Evolutionary conservation across 2,329 filamentous ascomycete genomes (phyloP).

Genomic region (Exophiala oligosperma): DNA sequence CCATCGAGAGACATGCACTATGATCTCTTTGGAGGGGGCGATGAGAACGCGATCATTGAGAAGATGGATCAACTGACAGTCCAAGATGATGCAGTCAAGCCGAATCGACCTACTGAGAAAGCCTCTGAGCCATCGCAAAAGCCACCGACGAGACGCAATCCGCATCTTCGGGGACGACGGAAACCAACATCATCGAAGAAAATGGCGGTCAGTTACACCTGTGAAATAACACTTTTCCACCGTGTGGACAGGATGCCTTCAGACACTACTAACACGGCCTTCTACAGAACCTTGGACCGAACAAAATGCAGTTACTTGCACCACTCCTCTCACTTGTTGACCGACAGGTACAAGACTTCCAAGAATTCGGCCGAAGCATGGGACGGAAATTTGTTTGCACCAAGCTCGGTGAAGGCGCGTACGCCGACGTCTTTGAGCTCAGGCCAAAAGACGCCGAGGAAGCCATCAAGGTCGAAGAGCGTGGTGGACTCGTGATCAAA

Average conservation of each 20-base stretch:
- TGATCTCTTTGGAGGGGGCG: constrained; percentile 23
- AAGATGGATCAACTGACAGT: constrained; percentile 22
- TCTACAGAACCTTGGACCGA: constrained; percentile 9
- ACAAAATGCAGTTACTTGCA: constrained; percentile 11
- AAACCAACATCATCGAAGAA: constrained; percentile 19
- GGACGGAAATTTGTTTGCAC: constrained; percentile 47
- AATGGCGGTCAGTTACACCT: constrained; percentile 18
- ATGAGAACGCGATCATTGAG: constrained; percentile 23
- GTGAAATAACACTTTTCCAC: not conserved
- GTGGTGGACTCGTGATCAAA: constrained; percentile 49
- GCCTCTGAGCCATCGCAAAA: not conserved
- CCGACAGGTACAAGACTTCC: constrained; percentile 23
- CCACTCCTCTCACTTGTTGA: constrained; percentile 24
- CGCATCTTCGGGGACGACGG: constrained; percentile 17
- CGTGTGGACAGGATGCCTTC: not conserved
- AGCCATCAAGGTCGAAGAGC: constrained; percentile 34
- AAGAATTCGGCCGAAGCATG: constrained; percentile 22
- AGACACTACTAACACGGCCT: not conserved
- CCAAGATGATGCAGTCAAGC: constrained; percentile 8
- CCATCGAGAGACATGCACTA: constrained; percentile 19
- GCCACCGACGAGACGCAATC: constrained; percentile 8
- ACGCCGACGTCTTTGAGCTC: constrained; percentile 65
- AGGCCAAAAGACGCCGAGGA: constrained; percentile 34
- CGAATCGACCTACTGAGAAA: not conserved
- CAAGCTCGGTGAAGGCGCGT: constrained; percentile 67